Base-by-base conservation (phyloP, 371 early-diverging fungal genomes). In the Mortierella polycephala region DNA sequence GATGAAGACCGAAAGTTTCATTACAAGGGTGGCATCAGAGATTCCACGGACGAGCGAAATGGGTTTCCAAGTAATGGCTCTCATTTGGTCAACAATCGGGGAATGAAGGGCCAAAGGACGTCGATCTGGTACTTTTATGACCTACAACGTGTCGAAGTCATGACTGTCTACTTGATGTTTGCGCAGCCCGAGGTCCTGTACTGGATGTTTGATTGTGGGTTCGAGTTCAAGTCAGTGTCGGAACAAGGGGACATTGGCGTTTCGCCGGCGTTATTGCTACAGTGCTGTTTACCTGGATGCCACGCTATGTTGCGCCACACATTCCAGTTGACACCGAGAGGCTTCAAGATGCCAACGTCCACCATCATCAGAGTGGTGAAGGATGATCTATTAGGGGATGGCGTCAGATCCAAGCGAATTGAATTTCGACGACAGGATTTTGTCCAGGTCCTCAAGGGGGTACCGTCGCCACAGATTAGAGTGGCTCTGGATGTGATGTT, bases 71-170 rank as follows among this genome's bases (percentile, higher is more conserved):
- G 71, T 21, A 72, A 71, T 53, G 77, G 77, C 0, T 59, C 68
- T 39, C 75, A 69, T 55, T 53, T 67, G n/a, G 58, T 56, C 45
- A 75, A 66, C 59, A 60, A 54, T 30, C 53, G 58, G 14, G 62
- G 62, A 9, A 37, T 57, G 47, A 75, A 75, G 55, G 75, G 75
- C 5, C 53, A 47, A 14, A 69, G 69, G 14, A 65, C 69, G 6
- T 75, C 75, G 1, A 76, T 76, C 50, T 76, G 77, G 77, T 67
- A 67, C 45, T 76, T 64, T 55, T 76, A 76, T 41, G 68, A 76
- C 9, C 16, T 71, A 39, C 77, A 76, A 20, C 64, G 54, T 14
- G 30, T 64, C 10, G 77, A 76, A 40, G 51, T 71, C 37, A 71
- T 76, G 71, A 56, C 63, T 1, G 71, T 49, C 6, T 71, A 53